Percentiles rank a stretch among this genome's conserved stretches.
phyloP scores from a whole-genome alignment of 306 rosid genomes.

The Gastrolobium bilobum region DNA sequence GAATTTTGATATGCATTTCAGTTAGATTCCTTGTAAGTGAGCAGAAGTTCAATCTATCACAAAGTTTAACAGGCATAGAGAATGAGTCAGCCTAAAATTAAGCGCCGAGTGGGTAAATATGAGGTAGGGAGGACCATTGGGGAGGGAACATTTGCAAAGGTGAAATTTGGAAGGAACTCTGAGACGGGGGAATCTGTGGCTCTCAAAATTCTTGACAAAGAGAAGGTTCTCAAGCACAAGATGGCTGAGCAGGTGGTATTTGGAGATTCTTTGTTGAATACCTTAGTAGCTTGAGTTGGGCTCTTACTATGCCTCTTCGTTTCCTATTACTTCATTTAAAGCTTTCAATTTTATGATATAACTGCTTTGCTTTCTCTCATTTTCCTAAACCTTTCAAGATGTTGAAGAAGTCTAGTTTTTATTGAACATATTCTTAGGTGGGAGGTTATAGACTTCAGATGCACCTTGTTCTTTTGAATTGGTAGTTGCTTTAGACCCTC shows the following conservation, averaged over 20 bases:
- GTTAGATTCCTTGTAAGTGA: constrained; percentile 38
- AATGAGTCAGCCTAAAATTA: constrained; percentile 83
- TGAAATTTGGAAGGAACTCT: constrained; percentile 87
- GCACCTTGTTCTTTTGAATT: constrained; percentile 19
- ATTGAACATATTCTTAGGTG: constrained; percentile 20
- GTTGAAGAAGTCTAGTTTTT: constrained; percentile 23
- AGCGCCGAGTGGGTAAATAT: constrained; percentile 92
- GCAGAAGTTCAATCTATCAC: constrained; percentile 40
- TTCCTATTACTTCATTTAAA: neutral
- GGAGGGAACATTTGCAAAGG: constrained; percentile 98
- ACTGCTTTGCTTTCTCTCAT: constrained; percentile 35
- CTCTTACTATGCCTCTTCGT: neutral
- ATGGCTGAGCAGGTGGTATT: constrained; percentile 97
- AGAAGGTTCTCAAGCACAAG: constrained; percentile 97
- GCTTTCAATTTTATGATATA: constrained; percentile 7
- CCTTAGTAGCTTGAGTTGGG: neutral
- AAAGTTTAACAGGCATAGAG: constrained; percentile 49
- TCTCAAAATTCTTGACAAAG: constrained; percentile 94
- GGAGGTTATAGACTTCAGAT: constrained; percentile 26
- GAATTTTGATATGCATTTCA: constrained; percentile 52
- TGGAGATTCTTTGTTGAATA: constrained; percentile 2
- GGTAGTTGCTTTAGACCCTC: constrained; percentile 31
- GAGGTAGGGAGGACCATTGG: constrained; percentile 98
- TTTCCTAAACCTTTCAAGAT: constrained; percentile 28
- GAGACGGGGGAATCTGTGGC: constrained; percentile 83